Base-by-base conservation (phyloP, 2,329 filamentous ascomycete species). In the Trichoderma sp. region DNA sequence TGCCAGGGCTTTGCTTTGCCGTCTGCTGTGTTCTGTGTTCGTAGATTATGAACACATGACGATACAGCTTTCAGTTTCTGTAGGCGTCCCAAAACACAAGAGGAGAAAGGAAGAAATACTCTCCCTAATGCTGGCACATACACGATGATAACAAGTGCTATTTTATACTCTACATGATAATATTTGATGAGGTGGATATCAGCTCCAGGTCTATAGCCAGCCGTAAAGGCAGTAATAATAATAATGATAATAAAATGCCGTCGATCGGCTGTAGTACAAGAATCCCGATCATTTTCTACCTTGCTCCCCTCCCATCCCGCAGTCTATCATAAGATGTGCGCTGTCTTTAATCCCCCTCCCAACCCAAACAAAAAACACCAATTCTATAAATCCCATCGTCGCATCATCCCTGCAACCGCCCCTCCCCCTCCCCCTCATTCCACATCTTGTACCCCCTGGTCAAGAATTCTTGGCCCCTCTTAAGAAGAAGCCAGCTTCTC, bases 401-500 rank as follows among this genome's bases (percentile, higher is more conserved):
- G 57, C 36, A 61, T 53, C 66, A 34, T 28, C 65, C 36, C 36
- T 32, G 34, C 36, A 30, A n/a, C 9, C 24, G 32, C 24, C 64
- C 24, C 6, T n/a, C 32, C 47, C 30, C 63, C 43, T 36, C 32
- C 53, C 56, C 36, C 66, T 69, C 66, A 28, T 62, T 39, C 36
- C 66, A 43, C 53, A 30, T 60, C 36, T 47, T 24, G 36, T 8
- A 21, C 32, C 24, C 21, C 51, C 18, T 39, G 21, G 26, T 61
- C n/a, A 26, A 28, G 21, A 32, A 61, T 69, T 60, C 7, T 53
- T 15, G 28, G 9, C 18, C 6, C 47, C 24, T 36, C 39, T 43
- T 43, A 65, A 66, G 63, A 26, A 24, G 39, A 69, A 32, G 66
- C 86, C 60, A 91, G 79, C 72, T 83, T 83, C 77, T 84, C 81